phyloP scores from a whole-genome alignment of 192 early-diverging fungal genomes.

The Linnemannia hyalina region DNA sequence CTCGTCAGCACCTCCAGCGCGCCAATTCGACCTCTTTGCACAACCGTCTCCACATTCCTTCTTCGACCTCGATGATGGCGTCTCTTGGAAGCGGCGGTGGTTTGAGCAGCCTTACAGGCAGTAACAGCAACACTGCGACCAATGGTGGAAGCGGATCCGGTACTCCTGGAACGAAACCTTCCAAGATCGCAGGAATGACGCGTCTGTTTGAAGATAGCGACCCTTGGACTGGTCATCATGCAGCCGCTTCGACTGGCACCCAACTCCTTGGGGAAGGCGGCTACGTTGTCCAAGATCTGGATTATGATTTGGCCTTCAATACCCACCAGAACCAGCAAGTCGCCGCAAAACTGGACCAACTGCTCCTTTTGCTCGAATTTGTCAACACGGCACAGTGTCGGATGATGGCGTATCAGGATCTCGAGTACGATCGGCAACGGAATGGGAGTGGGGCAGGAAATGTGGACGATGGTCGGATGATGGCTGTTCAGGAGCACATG shows the following conservation, averaged over 20 bases:
- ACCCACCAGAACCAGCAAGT: constrained; percentile 13
- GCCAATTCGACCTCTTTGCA: constrained; percentile 22
- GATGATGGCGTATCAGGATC: constrained; percentile 55
- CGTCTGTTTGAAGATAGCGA: constrained; percentile 39
- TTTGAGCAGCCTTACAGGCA: background rate
- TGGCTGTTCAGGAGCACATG: constrained; percentile 68
- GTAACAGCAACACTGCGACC: background rate
- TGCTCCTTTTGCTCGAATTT: constrained; percentile 46
- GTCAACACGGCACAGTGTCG: constrained; percentile 54
- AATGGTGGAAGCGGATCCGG: background rate
- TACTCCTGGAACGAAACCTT: background rate
- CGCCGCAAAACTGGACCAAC: constrained; percentile 38
- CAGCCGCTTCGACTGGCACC: background rate
- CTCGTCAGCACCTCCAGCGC: constrained; percentile 25
- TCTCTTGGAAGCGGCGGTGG: background rate
- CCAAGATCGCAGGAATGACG: constrained; percentile 49
- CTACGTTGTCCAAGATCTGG: background rate
- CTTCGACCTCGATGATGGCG: constrained; percentile 15
- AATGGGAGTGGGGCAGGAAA: background rate
- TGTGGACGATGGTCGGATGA: constrained; percentile 69
- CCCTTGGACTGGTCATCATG: background rate
- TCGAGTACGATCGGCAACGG: constrained; percentile 28
- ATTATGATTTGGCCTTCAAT: background rate
- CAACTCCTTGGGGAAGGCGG: background rate
- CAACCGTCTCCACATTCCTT: constrained; percentile 20